Conservation (phyloP, 257 asterid species). For the Przewalskia tangutica region DNA sequence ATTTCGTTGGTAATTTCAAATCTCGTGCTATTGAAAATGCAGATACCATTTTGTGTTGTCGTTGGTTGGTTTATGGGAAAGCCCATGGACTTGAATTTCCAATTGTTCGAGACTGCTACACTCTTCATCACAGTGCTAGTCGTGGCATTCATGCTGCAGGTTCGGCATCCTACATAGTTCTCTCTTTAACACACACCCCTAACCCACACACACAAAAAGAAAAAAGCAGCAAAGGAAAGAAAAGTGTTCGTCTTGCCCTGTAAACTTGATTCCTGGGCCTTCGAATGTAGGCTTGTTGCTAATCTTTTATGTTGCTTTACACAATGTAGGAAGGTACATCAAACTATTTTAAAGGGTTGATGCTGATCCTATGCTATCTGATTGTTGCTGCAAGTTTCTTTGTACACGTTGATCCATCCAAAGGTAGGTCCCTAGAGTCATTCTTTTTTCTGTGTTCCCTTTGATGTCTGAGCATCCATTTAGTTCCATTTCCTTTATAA, state of each 20-base stretch:
- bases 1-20: neutral
- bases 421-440: conserved; percentile 33
- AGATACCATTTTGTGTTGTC: conserved; percentile 97
- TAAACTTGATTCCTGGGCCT: neutral
- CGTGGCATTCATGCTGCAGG: conserved; percentile 99
- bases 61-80: conserved; percentile 95
- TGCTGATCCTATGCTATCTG: conserved; percentile 54
- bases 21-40: conserved; percentile 24
- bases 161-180: conserved; percentile 12
- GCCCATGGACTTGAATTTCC: conserved; percentile 96
- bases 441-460: neutral
- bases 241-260: neutral
- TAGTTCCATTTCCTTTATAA: neutral
- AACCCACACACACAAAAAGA: neutral
- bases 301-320: neutral
- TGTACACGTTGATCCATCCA: conserved; percentile 35
- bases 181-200: neutral
- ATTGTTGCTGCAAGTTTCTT: conserved; percentile 54
- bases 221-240: neutral
- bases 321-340: conserved; percentile 46
- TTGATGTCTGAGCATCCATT: neutral
- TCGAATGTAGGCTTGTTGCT: neutral
- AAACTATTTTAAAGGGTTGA: conserved; percentile 47
- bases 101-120: conserved; percentile 94
- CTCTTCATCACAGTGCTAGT: conserved; percentile 91